Conservation (phyloP, 2,329 filamentous ascomycete genomes). For the Chaetomiaceae sp. region DNA sequence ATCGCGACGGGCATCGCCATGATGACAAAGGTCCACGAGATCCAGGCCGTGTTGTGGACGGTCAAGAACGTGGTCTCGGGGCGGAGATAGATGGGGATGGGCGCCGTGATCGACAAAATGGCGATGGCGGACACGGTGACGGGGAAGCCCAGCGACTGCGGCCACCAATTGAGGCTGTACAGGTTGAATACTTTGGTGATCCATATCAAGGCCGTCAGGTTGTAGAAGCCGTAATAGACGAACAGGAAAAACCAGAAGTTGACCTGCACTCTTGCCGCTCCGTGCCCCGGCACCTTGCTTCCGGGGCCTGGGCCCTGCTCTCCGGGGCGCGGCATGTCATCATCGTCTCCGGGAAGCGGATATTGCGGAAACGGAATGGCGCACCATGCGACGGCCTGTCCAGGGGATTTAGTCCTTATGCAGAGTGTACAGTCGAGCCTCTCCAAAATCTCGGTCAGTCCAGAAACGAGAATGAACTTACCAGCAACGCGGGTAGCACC, state of each 20-base stretch:
- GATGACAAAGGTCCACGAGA: conserved; percentile 62
- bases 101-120: conserved; percentile 51
- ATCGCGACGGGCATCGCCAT: conserved; percentile 65
- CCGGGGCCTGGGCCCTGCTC: conserved; percentile 20
- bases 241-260: conserved; percentile 69
- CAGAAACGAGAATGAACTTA: conserved; percentile 32
- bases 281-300: conserved; percentile 53
- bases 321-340: conserved; percentile 21
- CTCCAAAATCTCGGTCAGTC: background rate
- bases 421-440: too few relatives aligned
- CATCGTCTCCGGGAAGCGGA: conserved; percentile 38
- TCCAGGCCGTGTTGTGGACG: conserved; percentile 61
- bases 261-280: conserved; percentile 55
- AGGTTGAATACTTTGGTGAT: conserved; percentile 68
- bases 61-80: conserved; percentile 49
- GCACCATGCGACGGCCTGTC: conserved; percentile 57
- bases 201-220: conserved; percentile 60
- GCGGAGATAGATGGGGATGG: conserved; percentile 54
- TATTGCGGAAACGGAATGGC: conserved; percentile 61
- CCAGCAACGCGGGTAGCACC: conserved; percentile 54
- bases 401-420: conserved; percentile 10
- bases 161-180: conserved; percentile 68
- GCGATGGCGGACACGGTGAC: conserved; percentile 58
- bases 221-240: conserved; percentile 65
- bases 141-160: conserved; percentile 56